A percentile compares a stretch with the other conserved stretches of the same genome.
These are phyloP conservation scores for Phoma sp. DNA, from an alignment of 2,329 filamentous ascomycete species.

Conservation along the genomic window DNA sequence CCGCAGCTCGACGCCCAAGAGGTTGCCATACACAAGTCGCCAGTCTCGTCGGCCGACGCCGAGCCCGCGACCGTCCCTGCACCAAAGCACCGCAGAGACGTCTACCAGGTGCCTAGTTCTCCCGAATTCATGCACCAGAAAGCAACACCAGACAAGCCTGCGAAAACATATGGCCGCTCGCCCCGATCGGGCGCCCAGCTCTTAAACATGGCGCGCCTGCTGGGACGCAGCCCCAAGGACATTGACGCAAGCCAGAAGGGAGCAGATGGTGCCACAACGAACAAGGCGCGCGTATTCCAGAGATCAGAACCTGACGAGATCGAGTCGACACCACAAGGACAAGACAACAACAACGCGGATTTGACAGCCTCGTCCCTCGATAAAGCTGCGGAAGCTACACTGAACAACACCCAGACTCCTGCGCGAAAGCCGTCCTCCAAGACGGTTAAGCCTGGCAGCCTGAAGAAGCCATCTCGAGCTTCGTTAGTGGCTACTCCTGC, in stretches of 20 bases:
- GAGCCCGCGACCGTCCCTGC: neutral
- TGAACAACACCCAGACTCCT: conserved; percentile 2
- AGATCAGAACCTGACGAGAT: conserved; percentile 18
- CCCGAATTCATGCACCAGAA: conserved; percentile 23
- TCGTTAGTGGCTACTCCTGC: conserved; percentile 5
- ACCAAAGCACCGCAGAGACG: conserved; percentile 13
- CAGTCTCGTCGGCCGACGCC: conserved; percentile 11
- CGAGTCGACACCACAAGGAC: conserved; percentile 19
- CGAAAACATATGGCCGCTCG: conserved; percentile 24
- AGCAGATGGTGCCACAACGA: neutral
- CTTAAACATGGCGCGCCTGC: conserved; percentile 18
- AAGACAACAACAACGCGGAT: conserved; percentile 1
- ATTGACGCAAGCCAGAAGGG: neutral
- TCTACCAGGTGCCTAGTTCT: conserved; percentile 29
- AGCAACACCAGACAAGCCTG: conserved; percentile 13
- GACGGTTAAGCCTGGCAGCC: conserved; percentile 13
- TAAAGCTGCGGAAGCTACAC: neutral
- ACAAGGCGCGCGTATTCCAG: conserved; percentile 17
- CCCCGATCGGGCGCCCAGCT: conserved; percentile 19
- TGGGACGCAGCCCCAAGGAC: neutral
- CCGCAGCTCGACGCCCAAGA: conserved; percentile 2
- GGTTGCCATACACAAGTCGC: conserved; percentile 16
- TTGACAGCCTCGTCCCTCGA: conserved; percentile 18
- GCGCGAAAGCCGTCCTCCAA: neutral
- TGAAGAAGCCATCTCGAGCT: conserved; percentile 18